Evolutionary conservation across 805 yeast genomes (phyloP), one percentile per base, ranked within the genome.

Genomic region (Pichia manshurica): DNA sequence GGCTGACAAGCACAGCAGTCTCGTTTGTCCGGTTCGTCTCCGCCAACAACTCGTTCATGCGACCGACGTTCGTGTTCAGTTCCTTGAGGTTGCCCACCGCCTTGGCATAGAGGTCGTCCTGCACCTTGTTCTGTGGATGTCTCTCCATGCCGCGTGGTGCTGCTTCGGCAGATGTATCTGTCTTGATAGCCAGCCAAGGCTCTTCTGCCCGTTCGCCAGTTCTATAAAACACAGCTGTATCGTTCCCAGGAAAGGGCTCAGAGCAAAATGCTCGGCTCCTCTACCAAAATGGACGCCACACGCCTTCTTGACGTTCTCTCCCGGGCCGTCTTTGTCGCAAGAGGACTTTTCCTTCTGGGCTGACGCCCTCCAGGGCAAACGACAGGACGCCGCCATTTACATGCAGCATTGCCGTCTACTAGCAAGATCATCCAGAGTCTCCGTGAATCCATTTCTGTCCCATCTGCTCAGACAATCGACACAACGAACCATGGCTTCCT

Each of bases 81-180:
- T 81, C 72, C 56, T 84, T 88, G 82, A 86, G 78, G 55, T 84
- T 85, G 62, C 77, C 78, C 43, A 84, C 79, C n/a, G 87, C 85
- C 53, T 96, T 77, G 10, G 86, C 78, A 36, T 84, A 69, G 20
- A 88, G 69, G 15, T 87, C 87, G 53, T 77, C 81, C 60, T 87
- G 96, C 6, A 78, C 84, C 59, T 83, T 84, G 57, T 85, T 90
- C 59, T 87, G 90, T 4, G 96, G 96, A 57, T 86, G 87, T 65
- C 86, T 47, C 6, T 42, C 44, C 46, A 47, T 47, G 37, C 6
- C 15, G 10, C 15, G 10, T 29, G 15, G 19, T 28, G 36, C 4
- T 5, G 28, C 36, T 17, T 37, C 19, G n/a, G 19, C 25, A 21
- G n/a, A 1, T 5, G 3, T 12, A 25, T 7, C 7, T 34, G 37